phyloP scores from a whole-genome alignment of 352 stramenopile genomes.

The Pythium folliculosum region DNA sequence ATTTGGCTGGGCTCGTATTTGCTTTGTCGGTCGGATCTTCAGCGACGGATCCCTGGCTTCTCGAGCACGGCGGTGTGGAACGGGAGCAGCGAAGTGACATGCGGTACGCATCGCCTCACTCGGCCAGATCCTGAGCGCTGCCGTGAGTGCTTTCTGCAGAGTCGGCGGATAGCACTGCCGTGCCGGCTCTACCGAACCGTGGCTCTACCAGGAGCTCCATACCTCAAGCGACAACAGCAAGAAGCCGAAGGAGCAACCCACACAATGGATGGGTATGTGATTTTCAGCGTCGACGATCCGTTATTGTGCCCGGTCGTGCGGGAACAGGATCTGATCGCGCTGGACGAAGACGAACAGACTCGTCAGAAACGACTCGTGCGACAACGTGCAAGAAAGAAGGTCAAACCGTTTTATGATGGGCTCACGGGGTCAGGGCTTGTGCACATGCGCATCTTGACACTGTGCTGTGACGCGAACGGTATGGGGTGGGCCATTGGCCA shows the following conservation, averaged over 20 bases:
- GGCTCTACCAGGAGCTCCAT: slow-evolving; percentile 4
- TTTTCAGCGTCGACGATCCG: slow-evolving; percentile 25
- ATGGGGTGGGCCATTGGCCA: slow-evolving; percentile 27
- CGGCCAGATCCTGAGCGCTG: slow-evolving; percentile 15
- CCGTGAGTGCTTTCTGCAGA: slow-evolving; percentile 22
- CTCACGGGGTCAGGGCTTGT: slow-evolving; percentile 1
- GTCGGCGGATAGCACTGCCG: slow-evolving; percentile 14
- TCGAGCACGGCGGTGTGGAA: slow-evolving; percentile 10
- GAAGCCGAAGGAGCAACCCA: not conserved
- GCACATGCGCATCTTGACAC: slow-evolving; percentile 4
- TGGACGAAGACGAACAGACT: slow-evolving; percentile 16
- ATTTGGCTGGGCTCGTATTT: slow-evolving; percentile 54
- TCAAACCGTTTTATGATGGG: not conserved
- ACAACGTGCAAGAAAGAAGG: not conserved
- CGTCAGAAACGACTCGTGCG: slow-evolving; percentile 3
- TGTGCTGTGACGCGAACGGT: slow-evolving; percentile 26
- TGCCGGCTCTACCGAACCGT: slow-evolving; percentile 24
- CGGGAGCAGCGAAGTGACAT: slow-evolving; percentile 11
- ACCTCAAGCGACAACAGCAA: not conserved
- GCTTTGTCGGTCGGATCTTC: slow-evolving; percentile 37
- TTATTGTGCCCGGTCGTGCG: slow-evolving; percentile 26
- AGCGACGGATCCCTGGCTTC: slow-evolving; percentile 38
- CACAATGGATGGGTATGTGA: slow-evolving; percentile 20
- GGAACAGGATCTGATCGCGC: slow-evolving; percentile 21
- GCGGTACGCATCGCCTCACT: slow-evolving; percentile 10